Base-by-base conservation (phyloP, 345 rosid genomes). In the Alliaria petiolata region DNA sequence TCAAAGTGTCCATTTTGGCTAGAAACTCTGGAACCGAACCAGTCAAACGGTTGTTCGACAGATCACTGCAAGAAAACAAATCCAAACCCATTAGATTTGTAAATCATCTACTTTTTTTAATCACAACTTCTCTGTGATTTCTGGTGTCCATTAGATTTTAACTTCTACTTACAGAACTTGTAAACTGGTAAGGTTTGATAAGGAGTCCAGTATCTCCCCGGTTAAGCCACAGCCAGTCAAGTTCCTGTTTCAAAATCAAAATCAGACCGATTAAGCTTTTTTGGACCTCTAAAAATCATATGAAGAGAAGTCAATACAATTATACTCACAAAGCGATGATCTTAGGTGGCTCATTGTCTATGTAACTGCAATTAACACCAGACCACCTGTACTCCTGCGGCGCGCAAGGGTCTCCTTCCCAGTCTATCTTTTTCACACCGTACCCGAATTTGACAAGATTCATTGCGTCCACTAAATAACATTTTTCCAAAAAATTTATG, bases 371-470 rank as follows among this genome's bases (percentile, higher is more conserved):
- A 7, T 65, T 47, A 7, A 83, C 44, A 15, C 82, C 82, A 4
- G 52, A 20, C 84, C 84, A 81, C 39, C 4, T 1, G 67, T 60
- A 63, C 7, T 1, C 65, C 26, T 1, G 42, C 3, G 80, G 81
- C 28, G 49, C 35, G 31, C 81, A 76, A n/a, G 84, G 84, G 63
- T 83, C 86, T 56, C 86, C 86, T 69, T 75, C 76, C 85, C 80
- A 82, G 31, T 61, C 40, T 15, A 52, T 49, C 36, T 45, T 62
- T 2, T 56, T 46, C 30, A 75, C 10, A 12, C 68, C 56, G 10
- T 80, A 83, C 0, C 44, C 7, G 1, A 80, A 57, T 60, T 82
- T 81, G 68, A 83, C 78, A 16, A 49, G 57, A 34, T 4, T 28
- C 3, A 86, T 60, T 3, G 86, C 81, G 51, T 80, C 54, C 62